Evolutionary conservation across 1,284 basidiomycete species (phyloP).

Genomic region (Hymenochaete sp.): DNA sequence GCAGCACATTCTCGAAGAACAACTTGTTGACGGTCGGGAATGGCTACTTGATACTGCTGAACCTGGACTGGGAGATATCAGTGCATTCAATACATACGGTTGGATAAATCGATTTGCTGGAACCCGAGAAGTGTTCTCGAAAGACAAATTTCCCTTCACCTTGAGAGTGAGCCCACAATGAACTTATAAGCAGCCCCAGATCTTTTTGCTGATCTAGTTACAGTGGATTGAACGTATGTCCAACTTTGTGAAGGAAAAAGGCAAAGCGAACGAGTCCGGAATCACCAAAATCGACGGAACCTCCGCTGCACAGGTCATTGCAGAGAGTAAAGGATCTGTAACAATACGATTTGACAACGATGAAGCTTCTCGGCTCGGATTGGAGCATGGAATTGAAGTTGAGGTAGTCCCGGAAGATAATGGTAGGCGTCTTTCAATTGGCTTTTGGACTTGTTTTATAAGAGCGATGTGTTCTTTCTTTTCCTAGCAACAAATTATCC

Average conservation of each 20-base stretch:
- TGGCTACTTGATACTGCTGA: slow-evolving; percentile 48
- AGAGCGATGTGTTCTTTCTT: slow-evolving; percentile 4
- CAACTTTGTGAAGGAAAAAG: slow-evolving; percentile 27
- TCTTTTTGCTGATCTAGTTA: slow-evolving; percentile 8
- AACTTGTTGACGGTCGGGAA: slow-evolving; percentile 45
- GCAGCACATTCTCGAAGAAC: slow-evolving; percentile 42
- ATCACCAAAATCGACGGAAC: slow-evolving; percentile 29
- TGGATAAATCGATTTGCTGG: slow-evolving; percentile 36
- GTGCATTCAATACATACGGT: slow-evolving; percentile 37
- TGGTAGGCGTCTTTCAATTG: slow-evolving; percentile 29
- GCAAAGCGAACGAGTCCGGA: slow-evolving; percentile 24
- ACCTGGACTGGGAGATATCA: slow-evolving; percentile 44
- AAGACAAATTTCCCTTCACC: slow-evolving; percentile 32
- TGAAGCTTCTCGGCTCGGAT: slow-evolving; percentile 36
- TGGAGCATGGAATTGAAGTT: slow-evolving; percentile 33
- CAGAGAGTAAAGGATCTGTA: slow-evolving; percentile 26
- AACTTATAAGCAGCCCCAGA: neutral
- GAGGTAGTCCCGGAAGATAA: slow-evolving; percentile 42
- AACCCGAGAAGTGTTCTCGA: slow-evolving; percentile 32
- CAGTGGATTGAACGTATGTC: slow-evolving; percentile 42
- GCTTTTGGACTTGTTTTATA: slow-evolving; percentile 34
- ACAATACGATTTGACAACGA: slow-evolving; percentile 37
- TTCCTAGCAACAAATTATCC: slow-evolving; percentile 15
- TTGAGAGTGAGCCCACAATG: slow-evolving; percentile 28
- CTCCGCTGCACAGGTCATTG: slow-evolving; percentile 38